Evolutionary conservation across 192 early-diverging fungal species (phyloP).

Genomic region (Entophlyctis luteolus): DNA sequence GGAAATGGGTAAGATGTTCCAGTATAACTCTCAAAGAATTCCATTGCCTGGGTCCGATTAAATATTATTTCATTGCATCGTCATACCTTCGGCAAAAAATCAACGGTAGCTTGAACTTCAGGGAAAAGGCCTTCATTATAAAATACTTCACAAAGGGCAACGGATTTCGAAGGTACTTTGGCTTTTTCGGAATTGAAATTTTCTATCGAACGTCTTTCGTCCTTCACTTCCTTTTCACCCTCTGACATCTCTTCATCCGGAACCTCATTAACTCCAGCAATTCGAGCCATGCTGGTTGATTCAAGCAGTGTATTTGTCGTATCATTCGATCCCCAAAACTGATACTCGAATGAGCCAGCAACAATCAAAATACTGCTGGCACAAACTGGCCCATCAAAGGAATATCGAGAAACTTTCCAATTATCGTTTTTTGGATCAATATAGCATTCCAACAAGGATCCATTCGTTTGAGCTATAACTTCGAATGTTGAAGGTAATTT

Average conservation of each 20-base stretch:
- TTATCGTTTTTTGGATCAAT: conserved; percentile 16
- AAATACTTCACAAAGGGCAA: conserved; percentile 62
- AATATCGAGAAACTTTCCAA: conserved; percentile 33
- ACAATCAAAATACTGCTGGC: conserved; percentile 40
- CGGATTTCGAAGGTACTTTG: not conserved
- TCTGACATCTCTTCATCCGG: conserved; percentile 16
- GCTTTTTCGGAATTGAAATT: not conserved
- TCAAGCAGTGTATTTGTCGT: not conserved
- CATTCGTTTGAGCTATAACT: conserved; percentile 39
- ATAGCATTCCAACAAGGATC: conserved; percentile 34
- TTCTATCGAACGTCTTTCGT: not conserved
- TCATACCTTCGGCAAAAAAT: conserved; percentile 55
- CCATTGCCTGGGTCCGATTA: conserved; percentile 57
- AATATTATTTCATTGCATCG: not conserved
- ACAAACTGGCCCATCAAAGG: conserved; percentile 23
- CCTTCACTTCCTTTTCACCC: conserved; percentile 22
- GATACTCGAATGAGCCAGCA: conserved; percentile 39
- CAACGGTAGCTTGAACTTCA: conserved; percentile 62
- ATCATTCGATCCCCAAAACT: conserved; percentile 6
- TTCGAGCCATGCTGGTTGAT: not conserved
- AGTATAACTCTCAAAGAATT: conserved; percentile 81
- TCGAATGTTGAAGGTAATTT: conserved; percentile 1
- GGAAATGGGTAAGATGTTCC: conserved; percentile 78
- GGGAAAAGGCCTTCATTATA: conserved; percentile 55
- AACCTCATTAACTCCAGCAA: not conserved